Base-by-base conservation (phyloP, 164 flowering plant genomes). In the Macadamia integrifolia region DNA sequence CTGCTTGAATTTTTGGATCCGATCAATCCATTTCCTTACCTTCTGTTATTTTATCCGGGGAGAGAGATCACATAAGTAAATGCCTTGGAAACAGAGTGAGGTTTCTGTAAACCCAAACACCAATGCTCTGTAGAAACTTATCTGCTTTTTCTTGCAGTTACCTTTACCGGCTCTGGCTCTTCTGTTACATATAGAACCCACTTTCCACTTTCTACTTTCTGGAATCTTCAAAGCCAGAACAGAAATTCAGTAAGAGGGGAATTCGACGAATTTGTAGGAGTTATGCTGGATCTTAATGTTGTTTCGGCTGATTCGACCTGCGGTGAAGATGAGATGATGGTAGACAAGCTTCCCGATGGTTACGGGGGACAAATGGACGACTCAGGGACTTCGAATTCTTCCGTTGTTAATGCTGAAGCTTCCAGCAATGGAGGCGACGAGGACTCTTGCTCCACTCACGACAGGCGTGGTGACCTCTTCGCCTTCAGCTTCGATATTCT, bases 381-480 rank as follows among this genome's bases (percentile, higher is more conserved):
- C 58, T 81, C 92, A 8, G 87, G 86, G 6, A 77, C 87, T 9
- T 85, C 90, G 6, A 82, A 76, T 65, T 88, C 97, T 29, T 88
- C 89, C 18, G 71, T 88, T 3, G 86, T 90, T 49, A 89, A 85
- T 73, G 85, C 86, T 2, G 95, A 83, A 3, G 79, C 74, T 10
- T 78, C 80, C 8, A 69, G 79, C 69, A 75, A 74, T 66, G 84
- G 71, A 18, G 85, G 80, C 15, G 86, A 80, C 18, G 89, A 81
- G 14, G 83, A 84, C 61, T 81, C 81, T 2, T 76, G 80, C 61
- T 83, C 86, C 11, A 67, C 79, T 35, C 76, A 64, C 10, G 18
- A 43, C 60, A 31, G 30, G 57, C 52, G 65, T 31, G 58, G 31
- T 29, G 68, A 61, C 62, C 8, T 58, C 23, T 64, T 76, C 4